Evolutionary conservation across 2,329 filamentous ascomycete genomes (phyloP).

Genomic region (Chlorencoelia australis): DNA sequence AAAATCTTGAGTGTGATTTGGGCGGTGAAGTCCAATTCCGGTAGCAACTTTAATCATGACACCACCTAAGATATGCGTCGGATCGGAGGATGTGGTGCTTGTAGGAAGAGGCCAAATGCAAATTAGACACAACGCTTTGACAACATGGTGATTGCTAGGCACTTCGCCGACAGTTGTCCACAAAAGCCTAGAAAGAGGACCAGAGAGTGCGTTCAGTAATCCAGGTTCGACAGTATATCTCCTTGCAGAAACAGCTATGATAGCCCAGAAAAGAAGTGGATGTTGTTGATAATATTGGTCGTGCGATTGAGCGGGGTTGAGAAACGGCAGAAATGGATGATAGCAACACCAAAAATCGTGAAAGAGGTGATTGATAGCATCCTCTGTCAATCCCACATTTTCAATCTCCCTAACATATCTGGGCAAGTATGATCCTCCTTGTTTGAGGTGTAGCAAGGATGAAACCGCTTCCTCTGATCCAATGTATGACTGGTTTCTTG

Average conservation of each 20-base stretch:
- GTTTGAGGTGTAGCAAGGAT: slow-evolving; percentile 55
- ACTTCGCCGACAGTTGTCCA: slow-evolving; percentile 72
- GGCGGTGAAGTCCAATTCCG: slow-evolving; percentile 71
- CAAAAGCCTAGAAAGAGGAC: slow-evolving; percentile 58
- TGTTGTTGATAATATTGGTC: slow-evolving; percentile 71
- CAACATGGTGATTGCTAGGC: slow-evolving; percentile 68
- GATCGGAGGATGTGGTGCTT: slow-evolving; percentile 70
- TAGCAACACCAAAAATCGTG: slow-evolving; percentile 66
- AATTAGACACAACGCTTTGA: slow-evolving; percentile 70
- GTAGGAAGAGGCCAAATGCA: slow-evolving; percentile 78
- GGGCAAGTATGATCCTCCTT: slow-evolving; percentile 43
- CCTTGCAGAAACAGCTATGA: slow-evolving; percentile 64
- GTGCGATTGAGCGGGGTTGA: slow-evolving; percentile 55
- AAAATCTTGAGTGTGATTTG: slow-evolving; percentile 75
- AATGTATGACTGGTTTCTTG: slow-evolving; percentile 53
- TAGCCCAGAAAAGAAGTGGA: slow-evolving; percentile 76
- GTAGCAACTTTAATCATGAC: slow-evolving; percentile 84
- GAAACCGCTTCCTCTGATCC: slow-evolving; percentile 60
- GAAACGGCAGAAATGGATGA: slow-evolving; percentile 68
- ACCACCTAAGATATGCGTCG: slow-evolving; percentile 67
- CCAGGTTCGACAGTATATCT: slow-evolving; percentile 51
- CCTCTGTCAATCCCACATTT: slow-evolving; percentile 53
- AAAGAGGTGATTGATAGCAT: slow-evolving; percentile 55
- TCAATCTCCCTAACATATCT: slow-evolving; percentile 37
- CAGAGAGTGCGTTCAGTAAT: slow-evolving; percentile 57